These are phyloP conservation scores for Lecanosticta acicola DNA, from an alignment of 2,329 filamentous ascomycete species.

Conservation along the genomic window DNA sequence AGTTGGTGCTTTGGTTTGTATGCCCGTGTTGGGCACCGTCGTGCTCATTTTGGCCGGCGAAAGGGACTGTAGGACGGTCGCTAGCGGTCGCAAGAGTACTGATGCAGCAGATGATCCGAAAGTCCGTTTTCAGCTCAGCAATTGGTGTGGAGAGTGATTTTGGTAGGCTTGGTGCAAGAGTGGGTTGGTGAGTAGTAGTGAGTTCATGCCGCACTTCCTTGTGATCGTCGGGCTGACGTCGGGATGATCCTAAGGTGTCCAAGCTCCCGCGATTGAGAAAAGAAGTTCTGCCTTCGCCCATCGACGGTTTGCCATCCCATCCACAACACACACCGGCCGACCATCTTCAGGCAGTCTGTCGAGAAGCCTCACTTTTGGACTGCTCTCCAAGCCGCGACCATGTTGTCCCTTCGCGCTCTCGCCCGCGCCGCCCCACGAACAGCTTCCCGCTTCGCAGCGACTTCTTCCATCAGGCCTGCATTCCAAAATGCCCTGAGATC, in stretches of 20 bases:
- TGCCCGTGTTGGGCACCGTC: slow-evolving; percentile 22
- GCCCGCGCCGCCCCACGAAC: slow-evolving; percentile 43
- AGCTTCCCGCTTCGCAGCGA: slow-evolving; percentile 37
- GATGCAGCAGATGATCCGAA: too few species aligned
- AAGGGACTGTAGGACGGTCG: background rate
- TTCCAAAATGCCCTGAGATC: slow-evolving; percentile 15
- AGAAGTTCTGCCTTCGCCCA: background rate
- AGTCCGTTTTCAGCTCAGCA: too few species aligned
- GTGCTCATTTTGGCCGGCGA: slow-evolving; percentile 12
- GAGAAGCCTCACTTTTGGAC: background rate
- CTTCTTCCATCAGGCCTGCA: slow-evolving; percentile 34
- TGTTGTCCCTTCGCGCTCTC: slow-evolving; percentile 34
- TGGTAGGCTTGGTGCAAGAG: too few species aligned
- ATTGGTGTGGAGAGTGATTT: too few species aligned
- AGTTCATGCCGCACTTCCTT: too few species aligned
- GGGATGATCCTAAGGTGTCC: background rate
- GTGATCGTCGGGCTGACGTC: background rate
- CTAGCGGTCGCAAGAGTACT: too few species aligned
- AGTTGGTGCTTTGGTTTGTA: slow-evolving; percentile 8
- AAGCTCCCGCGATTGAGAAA: background rate
- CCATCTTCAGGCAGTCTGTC: background rate
- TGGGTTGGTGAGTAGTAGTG: too few species aligned
- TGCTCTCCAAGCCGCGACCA: background rate
- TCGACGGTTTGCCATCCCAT: background rate
- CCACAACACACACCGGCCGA: background rate